Evolutionary conservation across 257 asterid species (phyloP).

Genomic region (Galeopsis tetrahit): DNA sequence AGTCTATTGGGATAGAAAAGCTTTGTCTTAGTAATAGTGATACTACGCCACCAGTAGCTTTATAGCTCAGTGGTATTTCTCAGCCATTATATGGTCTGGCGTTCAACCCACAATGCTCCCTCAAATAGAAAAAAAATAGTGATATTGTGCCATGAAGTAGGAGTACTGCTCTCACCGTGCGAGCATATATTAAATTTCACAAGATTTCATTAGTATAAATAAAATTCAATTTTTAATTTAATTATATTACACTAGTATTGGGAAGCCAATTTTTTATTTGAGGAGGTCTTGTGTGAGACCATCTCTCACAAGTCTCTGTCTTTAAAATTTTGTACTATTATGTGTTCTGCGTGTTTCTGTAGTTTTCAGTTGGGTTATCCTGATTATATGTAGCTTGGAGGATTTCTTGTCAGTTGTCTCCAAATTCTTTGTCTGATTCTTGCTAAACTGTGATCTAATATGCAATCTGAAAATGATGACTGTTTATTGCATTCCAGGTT

Average conservation of each 20-base stretch:
- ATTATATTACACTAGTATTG: neutral
- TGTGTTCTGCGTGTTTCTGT: constrained; percentile 2
- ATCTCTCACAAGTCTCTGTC: no score
- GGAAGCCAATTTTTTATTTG: neutral
- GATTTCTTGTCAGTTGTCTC: neutral
- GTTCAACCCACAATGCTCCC: neutral
- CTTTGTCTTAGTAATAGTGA: neutral
- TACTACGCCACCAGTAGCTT: neutral
- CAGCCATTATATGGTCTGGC: neutral
- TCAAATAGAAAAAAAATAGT: neutral
- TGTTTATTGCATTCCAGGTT: constrained; percentile 56
- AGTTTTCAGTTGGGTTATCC: neutral
- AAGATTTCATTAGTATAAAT: neutral
- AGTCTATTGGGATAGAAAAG: neutral
- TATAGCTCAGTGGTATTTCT: neutral
- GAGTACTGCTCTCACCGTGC: neutral
- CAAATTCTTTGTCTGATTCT: constrained; percentile 2
- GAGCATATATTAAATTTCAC: neutral
- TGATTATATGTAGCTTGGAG: constrained; percentile 14
- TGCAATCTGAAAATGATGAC: constrained; percentile 29
- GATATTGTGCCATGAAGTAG: neutral
- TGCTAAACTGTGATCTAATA: constrained; percentile 21
- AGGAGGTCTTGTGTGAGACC: no score
- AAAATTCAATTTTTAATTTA: constrained; percentile 3
- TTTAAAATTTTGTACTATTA: neutral